Evolutionary conservation across 2,329 filamentous ascomycete genomes (phyloP).

Genomic region (Beauveria varroae): DNA sequence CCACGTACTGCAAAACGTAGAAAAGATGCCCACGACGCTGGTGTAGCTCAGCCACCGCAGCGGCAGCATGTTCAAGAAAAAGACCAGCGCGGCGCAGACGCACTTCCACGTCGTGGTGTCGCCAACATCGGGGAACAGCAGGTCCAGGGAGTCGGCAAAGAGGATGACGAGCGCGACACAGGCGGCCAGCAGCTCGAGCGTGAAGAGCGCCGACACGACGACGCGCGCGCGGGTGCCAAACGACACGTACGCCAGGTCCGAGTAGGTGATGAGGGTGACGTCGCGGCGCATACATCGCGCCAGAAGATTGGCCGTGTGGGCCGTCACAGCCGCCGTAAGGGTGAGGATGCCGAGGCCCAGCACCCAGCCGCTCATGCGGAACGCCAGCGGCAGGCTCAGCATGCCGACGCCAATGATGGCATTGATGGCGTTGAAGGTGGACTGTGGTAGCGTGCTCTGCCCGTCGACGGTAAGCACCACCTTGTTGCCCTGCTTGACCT

Average conservation of each 20-base stretch:
- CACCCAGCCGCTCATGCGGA: conserved; percentile 85
- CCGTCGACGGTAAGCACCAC: conserved; percentile 79
- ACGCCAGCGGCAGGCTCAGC: conserved; percentile 77
- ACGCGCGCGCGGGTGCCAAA: conserved; percentile 78
- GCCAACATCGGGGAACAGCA: conserved; percentile 63
- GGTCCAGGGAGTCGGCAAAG: conserved; percentile 83
- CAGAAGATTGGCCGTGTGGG: conserved; percentile 78
- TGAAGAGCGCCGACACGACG: conserved; percentile 78
- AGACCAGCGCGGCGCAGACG: conserved; percentile 67
- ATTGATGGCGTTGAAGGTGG: conserved; percentile 93
- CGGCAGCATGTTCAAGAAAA: conserved; percentile 79
- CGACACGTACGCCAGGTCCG: conserved; percentile 84
- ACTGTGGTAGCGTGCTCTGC: conserved; percentile 92
- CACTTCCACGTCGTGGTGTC: conserved; percentile 74
- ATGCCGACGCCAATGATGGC: conserved; percentile 86
- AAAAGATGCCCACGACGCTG: conserved; percentile 86
- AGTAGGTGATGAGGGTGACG: conserved; percentile 82
- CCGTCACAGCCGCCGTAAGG: conserved; percentile 67
- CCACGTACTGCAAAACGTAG: conserved; percentile 74
- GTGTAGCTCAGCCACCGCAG: conserved; percentile 80
- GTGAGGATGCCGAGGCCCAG: conserved; percentile 69
- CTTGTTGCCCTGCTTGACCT: conserved; percentile 81
- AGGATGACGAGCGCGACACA: conserved; percentile 85
- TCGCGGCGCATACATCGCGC: conserved; percentile 86
- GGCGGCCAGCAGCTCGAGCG: conserved; percentile 75